A percentile compares a stretch with the other conserved stretches of the same genome.
These are phyloP conservation scores for Dendrobium huoshanense DNA, from an alignment of 106 monocot species.

Conservation along the genomic window DNA sequence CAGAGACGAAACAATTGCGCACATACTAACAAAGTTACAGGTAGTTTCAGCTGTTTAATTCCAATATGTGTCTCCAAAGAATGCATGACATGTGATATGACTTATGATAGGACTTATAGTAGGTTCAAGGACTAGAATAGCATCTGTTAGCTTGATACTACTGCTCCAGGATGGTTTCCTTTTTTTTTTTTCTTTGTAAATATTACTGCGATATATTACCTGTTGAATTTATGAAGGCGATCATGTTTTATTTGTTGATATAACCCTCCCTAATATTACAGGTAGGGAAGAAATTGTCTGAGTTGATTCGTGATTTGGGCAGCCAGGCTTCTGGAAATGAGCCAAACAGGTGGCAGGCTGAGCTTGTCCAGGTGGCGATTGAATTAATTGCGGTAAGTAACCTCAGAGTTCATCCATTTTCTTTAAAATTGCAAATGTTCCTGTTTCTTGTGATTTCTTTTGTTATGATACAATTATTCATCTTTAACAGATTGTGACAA, in stretches of 20 bases:
- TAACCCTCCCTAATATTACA: constrained; percentile 15
- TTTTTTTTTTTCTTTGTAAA: background rate
- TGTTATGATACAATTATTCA: background rate
- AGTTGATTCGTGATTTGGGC: constrained; percentile 86
- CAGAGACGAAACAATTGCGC: constrained; percentile 90
- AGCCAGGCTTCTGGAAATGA: constrained; percentile 67
- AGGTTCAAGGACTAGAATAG: background rate
- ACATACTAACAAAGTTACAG: constrained; percentile 94
- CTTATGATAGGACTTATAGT: background rate
- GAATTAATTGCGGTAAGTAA: constrained; percentile 84
- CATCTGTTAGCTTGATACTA: background rate
- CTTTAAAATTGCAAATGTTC: too few species aligned
- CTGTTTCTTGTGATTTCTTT: background rate
- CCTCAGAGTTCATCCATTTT: background rate
- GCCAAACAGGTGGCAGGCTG: constrained; percentile 83
- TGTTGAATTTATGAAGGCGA: background rate
- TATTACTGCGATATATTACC: background rate
- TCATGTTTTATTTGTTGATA: background rate
- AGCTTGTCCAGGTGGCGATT: constrained; percentile 87
- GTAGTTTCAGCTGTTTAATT: constrained; percentile 16
- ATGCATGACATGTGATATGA: background rate
- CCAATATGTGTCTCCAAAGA: background rate
- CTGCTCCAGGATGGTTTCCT: background rate
- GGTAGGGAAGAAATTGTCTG: constrained; percentile 97
- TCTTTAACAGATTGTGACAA: constrained; percentile 69